Conservation (phyloP, 2,329 filamentous ascomycete genomes). For the Diaporthe batatas region DNA sequence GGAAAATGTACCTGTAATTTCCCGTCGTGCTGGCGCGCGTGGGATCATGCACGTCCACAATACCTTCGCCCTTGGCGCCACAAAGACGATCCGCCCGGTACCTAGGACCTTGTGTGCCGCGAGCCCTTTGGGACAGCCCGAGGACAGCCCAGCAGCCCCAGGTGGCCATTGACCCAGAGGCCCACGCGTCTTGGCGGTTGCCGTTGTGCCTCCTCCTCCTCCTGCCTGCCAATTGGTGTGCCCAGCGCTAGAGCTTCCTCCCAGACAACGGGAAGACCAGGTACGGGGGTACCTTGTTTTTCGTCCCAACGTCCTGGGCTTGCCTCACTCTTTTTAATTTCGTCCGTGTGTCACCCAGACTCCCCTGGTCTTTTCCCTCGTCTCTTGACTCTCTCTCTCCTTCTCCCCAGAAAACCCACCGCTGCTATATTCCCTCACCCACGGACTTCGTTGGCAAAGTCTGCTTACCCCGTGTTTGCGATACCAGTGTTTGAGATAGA, state of each 20-base stretch:
- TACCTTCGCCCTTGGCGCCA: conserved; percentile 22
- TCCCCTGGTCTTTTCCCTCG: conserved; percentile 40
- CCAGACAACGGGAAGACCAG: conserved; percentile 6
- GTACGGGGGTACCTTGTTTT: conserved; percentile 10
- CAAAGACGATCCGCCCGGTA: conserved; percentile 17
- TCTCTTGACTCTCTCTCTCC: conserved; percentile 31
- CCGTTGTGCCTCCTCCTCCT: background rate
- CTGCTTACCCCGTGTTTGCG: conserved; percentile 49
- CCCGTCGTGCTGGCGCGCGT: conserved; percentile 45
- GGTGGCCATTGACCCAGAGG: conserved; percentile 2
- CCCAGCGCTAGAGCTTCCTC: conserved; percentile 28
- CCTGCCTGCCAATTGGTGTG: conserved; percentile 13
- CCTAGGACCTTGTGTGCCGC: conserved; percentile 23
- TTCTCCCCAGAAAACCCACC: conserved; percentile 37
- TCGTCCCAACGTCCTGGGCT: conserved; percentile 33
- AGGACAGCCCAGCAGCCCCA: conserved; percentile 6
- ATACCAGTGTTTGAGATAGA: conserved; percentile 42
- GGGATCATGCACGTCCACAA: conserved; percentile 31
- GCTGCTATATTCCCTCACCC: conserved; percentile 42
- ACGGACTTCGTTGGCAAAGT: conserved; percentile 71
- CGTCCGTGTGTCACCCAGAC: conserved; percentile 39
- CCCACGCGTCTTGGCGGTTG: conserved; percentile 20
- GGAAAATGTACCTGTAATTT: conserved; percentile 47
- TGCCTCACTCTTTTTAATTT: conserved; percentile 38
- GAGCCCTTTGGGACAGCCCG: background rate